Conservation (phyloP, 306 rosid species). For the Castanopsis chinensis region DNA sequence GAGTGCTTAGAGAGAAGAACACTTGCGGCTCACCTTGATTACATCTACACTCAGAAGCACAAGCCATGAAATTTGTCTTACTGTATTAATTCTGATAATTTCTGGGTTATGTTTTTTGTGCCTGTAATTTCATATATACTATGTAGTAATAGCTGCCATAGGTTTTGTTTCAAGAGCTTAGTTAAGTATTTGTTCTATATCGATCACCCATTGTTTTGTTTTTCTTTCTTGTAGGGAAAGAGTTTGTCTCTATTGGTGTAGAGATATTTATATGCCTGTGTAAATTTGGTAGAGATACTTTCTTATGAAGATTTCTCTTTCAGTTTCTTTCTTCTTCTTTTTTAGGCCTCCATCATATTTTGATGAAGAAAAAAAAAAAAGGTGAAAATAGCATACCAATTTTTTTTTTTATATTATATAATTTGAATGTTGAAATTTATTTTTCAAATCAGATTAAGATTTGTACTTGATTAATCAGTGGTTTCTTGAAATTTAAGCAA, state of each 20-base stretch:
- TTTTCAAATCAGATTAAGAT: no score
- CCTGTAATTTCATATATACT: conserved; percentile 18
- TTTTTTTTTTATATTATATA: no score
- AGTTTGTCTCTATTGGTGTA: background rate
- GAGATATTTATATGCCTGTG: background rate
- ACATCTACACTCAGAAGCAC: conserved; percentile 71
- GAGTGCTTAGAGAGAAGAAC: conserved; percentile 89
- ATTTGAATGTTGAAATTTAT: no score
- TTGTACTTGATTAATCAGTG: no score
- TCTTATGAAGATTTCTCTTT: background rate
- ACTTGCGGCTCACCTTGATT: conserved; percentile 78
- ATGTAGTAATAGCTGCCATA: conserved; percentile 12
- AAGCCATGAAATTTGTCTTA: conserved; percentile 42
- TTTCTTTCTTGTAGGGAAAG: conserved; percentile 15
- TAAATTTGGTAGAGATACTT: background rate
- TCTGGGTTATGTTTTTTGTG: background rate
- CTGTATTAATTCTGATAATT: background rate
- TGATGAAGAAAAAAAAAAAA: no score
- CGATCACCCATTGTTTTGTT: background rate
- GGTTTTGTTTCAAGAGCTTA: background rate
- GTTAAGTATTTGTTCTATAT: background rate
- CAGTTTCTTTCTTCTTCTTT: background rate
- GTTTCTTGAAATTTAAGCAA: no score
- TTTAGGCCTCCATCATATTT: background rate
- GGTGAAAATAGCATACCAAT: no score